These are phyloP conservation scores for Albatrellus sp. DNA, from an alignment of 1,284 basidiomycete genomes.

Conservation along the genomic window DNA sequence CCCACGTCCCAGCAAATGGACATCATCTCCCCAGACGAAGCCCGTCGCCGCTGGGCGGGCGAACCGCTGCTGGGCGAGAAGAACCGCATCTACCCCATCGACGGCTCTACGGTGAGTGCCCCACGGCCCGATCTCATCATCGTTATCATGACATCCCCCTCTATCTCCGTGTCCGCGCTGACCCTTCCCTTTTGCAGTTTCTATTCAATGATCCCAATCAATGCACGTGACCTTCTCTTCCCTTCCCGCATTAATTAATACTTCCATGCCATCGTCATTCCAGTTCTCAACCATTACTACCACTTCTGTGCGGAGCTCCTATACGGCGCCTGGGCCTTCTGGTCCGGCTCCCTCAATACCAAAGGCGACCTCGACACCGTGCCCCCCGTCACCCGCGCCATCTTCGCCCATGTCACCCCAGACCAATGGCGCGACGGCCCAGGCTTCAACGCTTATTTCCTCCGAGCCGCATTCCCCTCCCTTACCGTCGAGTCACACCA, in stretches of 20 bases:
- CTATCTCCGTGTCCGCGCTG: not conserved
- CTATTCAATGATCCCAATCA: conserved; percentile 58
- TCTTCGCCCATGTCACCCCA: conserved; percentile 49
- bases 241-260: not conserved
- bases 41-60: conserved; percentile 47
- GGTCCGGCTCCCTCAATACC: conserved; percentile 38
- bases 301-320: conserved; percentile 73
- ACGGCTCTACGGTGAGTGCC: conserved; percentile 52
- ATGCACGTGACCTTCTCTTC: conserved; percentile 20
- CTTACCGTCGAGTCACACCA: conserved; percentile 51
- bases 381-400: conserved; percentile 50
- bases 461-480: conserved; percentile 67
- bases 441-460: conserved; percentile 61
- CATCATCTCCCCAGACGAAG: conserved; percentile 47
- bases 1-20: conserved; percentile 52
- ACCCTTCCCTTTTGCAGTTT: conserved; percentile 21
- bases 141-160: not conserved
- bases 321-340: conserved; percentile 62
- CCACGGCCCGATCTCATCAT: too few species aligned
- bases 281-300: conserved; percentile 70
- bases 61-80: conserved; percentile 20
- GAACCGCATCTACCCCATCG: conserved; percentile 49
- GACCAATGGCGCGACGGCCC: conserved; percentile 64
- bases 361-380: conserved; percentile 12
- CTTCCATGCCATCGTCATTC: conserved; percentile 1